Percentiles rank a stretch among this genome's conserved stretches.
phyloP scores from a whole-genome alignment of 2,329 filamentous ascomycete genomes.

The Colletotrichum horii region DNA sequence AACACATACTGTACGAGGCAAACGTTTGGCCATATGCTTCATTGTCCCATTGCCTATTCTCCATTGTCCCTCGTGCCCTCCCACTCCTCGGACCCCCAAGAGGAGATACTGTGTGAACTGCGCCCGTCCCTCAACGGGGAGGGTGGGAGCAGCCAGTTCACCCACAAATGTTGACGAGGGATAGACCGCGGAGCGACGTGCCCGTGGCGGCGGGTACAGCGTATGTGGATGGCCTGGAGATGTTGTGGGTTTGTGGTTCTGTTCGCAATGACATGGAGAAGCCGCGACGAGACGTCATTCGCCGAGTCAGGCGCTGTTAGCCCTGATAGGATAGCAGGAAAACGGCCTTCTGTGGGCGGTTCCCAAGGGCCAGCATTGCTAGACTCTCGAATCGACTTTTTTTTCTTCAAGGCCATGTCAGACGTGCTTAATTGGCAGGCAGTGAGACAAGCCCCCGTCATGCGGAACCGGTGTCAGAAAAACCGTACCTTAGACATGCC shows the following conservation, averaged over 20 bases:
- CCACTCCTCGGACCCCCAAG: background rate
- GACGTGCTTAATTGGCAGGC: background rate
- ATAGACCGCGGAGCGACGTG: background rate
- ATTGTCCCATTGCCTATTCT: background rate
- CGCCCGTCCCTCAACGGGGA: background rate
- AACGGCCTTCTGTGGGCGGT: background rate
- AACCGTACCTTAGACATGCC: background rate
- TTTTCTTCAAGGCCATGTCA: background rate
- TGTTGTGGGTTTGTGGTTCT: background rate
- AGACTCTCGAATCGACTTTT: background rate
- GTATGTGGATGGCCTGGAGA: conserved; percentile 19
- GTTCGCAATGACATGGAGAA: background rate
- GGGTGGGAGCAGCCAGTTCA: background rate
- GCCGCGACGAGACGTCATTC: background rate
- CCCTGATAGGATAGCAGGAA: background rate
- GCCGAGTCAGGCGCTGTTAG: background rate
- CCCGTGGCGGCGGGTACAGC: background rate
- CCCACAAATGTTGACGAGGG: background rate
- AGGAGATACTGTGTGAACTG: background rate
- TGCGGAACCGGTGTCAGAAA: background rate
- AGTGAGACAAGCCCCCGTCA: conserved; percentile 1
- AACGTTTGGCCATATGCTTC: background rate
- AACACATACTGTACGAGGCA: background rate
- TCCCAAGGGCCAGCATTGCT: background rate
- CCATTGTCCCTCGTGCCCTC: background rate